Base-by-base conservation (phyloP, 495 filamentous ascomycete genomes). In the Parmelia sp. region DNA sequence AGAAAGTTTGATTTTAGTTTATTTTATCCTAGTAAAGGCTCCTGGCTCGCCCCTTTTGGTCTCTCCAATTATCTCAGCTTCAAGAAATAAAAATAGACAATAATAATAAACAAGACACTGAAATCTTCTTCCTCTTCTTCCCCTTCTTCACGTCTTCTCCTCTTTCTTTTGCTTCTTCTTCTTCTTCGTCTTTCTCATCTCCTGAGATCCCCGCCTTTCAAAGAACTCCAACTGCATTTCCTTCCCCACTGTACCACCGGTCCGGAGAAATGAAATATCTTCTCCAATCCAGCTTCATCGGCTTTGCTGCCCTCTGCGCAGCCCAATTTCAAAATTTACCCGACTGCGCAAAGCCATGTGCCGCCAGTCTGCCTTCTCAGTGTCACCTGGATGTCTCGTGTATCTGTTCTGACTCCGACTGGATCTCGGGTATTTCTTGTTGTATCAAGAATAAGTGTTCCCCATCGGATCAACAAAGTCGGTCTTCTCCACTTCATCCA, bases 381-480 rank as follows among this genome's bases (percentile, higher is more conserved):
- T 92, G 90, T 74, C 74, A 77, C 19, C 60, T 68, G 21, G 82
- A 91, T 63, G 71, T 84, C 65, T 68, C 73, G 44, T 95, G 91
- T 72, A 90, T 92, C 69, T 95, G 91, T 76, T 68, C 64, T 15
- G 76, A 82, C 72, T 67, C 72, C 9, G 70, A 72, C 12, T 89
- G 90, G 77, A 78, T 96, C 63, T 68, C 55, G 42, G 66, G 74
- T 39, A 84, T 94, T 63, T 75, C 84, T 36, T 89, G 87, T 78
- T 96, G 91, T 71, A 77, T 95, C 10, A 70, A 73, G 31, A 70
- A 68, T 4, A 71, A 63, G 14, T 96, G 91, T 74, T 66, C 72
- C 53, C 11, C 64, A 1, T 72, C 73, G 0, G 86, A 89, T 45
- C 83, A 89, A 71, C 45, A 81, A 29, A 71, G 86, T 87, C 78